Conservation (phyloP, 306 rosid species). For the Elaeagnus macrophylla region DNA sequence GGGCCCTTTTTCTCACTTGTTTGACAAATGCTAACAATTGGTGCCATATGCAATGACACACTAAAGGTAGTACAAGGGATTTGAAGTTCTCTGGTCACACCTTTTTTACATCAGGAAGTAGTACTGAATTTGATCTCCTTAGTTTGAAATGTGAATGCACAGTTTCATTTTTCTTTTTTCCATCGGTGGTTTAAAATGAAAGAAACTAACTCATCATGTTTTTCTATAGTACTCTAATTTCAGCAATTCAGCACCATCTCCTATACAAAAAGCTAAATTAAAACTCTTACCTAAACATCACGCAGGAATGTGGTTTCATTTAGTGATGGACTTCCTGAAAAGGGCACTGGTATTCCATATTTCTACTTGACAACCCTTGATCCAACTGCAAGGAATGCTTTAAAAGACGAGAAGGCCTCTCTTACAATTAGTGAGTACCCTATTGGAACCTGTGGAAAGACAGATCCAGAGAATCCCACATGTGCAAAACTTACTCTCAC, state of each 20-base stretch:
- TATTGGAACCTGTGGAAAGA: conserved; percentile 73
- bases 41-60: no score
- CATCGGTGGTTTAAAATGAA: neutral
- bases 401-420: conserved; percentile 62
- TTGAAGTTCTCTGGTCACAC: no score
- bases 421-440: conserved; percentile 74
- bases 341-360: conserved; percentile 73
- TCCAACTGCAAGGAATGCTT: conserved; percentile 68
- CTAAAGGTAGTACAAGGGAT: no score
- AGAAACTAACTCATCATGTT: neutral
- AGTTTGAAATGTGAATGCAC: no score
- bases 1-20: no score
- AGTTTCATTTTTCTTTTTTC: no score
- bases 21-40: no score
- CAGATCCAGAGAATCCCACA: conserved; percentile 79
- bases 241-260: neutral
- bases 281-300: conserved; percentile 6
- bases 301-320: conserved; percentile 82
- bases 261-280: neutral
- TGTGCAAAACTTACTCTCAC: conserved; percentile 77
- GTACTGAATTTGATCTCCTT: no score
- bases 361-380: conserved; percentile 86
- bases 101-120: no score
- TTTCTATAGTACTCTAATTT: neutral
- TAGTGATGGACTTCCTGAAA: conserved; percentile 66